phyloP scores from a whole-genome alignment of 78 protist species.

The Dictyostelium capitatum region DNA sequence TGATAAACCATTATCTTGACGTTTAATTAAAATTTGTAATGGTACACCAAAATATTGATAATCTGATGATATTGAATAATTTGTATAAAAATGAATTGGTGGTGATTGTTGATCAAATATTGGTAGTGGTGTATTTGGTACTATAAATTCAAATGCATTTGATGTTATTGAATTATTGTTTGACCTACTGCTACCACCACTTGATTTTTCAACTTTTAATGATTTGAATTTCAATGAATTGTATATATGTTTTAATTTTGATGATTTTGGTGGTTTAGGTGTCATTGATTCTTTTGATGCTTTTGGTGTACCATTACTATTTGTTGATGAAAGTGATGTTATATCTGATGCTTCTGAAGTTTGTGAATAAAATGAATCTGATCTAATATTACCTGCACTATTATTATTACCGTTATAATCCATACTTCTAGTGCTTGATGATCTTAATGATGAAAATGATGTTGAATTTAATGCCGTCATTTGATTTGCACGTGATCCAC shows the following conservation, averaged over 20 bases:
- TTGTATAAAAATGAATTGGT: background rate
- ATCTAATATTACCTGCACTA: background rate
- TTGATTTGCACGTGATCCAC: background rate
- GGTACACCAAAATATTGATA: slow-evolving; percentile 62
- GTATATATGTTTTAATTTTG: slow-evolving; percentile 43
- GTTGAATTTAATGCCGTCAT: background rate
- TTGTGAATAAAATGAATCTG: slow-evolving; percentile 22
- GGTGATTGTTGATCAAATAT: slow-evolving; percentile 60
- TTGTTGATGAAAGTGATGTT: background rate
- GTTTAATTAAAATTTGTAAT: background rate
- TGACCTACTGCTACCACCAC: background rate
- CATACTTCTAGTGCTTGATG: slow-evolving; percentile 5
- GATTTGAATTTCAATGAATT: slow-evolving; percentile 43
- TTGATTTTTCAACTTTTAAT: background rate
- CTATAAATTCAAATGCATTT: slow-evolving; percentile 35
- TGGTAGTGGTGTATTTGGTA: slow-evolving; percentile 31
- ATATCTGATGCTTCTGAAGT: slow-evolving; percentile 11
- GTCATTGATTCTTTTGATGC: background rate
- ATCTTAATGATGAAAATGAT: slow-evolving; percentile 37
- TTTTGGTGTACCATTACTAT: background rate
- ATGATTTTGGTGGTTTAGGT: slow-evolving; percentile 8
- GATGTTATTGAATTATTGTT: slow-evolving; percentile 5
- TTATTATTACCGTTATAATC: background rate
- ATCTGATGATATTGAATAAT: background rate
- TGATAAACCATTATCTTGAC: slow-evolving; percentile 61